A percentile compares a stretch with the other conserved stretches of the same genome.
These are phyloP conservation scores for Aspergillus vadensis DNA, from an alignment of 2,329 filamentous ascomycete genomes.

Conservation along the genomic window DNA sequence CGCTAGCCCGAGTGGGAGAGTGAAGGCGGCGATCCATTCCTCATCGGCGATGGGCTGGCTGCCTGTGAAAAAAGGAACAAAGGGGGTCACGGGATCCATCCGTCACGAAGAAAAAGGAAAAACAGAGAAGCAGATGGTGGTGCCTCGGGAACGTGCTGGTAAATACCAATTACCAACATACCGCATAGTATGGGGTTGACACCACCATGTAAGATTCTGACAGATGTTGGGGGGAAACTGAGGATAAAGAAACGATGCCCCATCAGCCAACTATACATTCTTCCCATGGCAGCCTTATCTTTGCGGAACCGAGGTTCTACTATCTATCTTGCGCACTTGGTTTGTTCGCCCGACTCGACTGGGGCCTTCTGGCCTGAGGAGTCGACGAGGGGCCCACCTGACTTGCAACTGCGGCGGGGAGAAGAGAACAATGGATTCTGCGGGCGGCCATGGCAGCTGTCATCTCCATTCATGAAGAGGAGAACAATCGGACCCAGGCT, in stretches of 20 bases:
- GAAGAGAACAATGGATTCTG: slow-evolving; percentile 21
- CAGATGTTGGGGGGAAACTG: neutral
- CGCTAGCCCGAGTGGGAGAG: slow-evolving; percentile 1
- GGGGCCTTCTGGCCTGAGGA: slow-evolving; percentile 8
- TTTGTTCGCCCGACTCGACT: slow-evolving; percentile 13
- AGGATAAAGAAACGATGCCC: neutral
- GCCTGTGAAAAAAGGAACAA: slow-evolving; percentile 1
- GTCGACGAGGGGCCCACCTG: neutral
- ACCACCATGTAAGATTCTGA: too few relatives aligned
- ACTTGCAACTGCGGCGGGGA: slow-evolving; percentile 4
- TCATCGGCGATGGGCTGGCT: neutral
- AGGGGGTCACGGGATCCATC: slow-evolving; percentile 1
- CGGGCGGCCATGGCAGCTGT: slow-evolving; percentile 1
- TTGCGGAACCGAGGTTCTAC: too few relatives aligned
- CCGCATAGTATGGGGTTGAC: too few relatives aligned
- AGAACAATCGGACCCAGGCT: slow-evolving; percentile 15
- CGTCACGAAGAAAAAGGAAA: neutral
- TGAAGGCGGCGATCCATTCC: slow-evolving; percentile 2
- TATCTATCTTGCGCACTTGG: slow-evolving; percentile 18
- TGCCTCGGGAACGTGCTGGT: too few relatives aligned
- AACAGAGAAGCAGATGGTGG: neutral
- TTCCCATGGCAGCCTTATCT: too few relatives aligned
- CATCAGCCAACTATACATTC: neutral
- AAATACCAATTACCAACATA: too few relatives aligned
- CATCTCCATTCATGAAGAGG: slow-evolving; percentile 3